Evolutionary conservation across 345 rosid species (phyloP), one percentile per base, ranked within the genome.

Genomic region (Sisymbrium altissimum): DNA sequence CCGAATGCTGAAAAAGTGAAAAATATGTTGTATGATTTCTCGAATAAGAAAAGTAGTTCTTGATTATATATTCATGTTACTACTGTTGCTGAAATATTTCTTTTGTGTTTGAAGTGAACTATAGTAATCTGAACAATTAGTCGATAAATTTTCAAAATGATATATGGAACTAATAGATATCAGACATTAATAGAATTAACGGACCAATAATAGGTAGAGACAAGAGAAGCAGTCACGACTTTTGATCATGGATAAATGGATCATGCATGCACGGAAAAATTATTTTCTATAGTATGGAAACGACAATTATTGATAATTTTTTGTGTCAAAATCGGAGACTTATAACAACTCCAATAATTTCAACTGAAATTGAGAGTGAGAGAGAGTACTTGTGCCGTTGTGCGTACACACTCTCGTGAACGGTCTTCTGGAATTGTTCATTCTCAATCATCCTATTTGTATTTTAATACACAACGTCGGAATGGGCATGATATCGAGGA

Each of bases 291-390:
- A 30, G 7, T 30, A 4, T 32, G 43, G 33, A 44, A 70, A 32
- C 40, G 50, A 59, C 68, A 60, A 48, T 33, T 45, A 64, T 32
- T 43, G 30, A 19, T 54, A 10, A 6, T 33, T 59, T 52, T n/a
- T 41, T 30, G 3, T 18, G 33, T 39, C 69, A 27, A 62, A 21
- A 32, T 23, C 18, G 46, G 2, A 32, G 29, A 53, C 46, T 70
- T 46, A n/a, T 71, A 60, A 48, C 67, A 60, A 71, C 67, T 43
- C 53, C 63, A 40, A 29, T 29, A 17, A 38, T 39, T 12, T 52
- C 57, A 52, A 25, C 30, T 23, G 7, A 4, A 40, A 40, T 12
- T 1, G 44, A 12, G 44, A 53, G 10, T 5, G 58, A 53, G 58
- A 13, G 18, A 53, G 58, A 53, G 58, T 3, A 7, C 58, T 27